These are phyloP conservation scores for Cryptococcus sp. DNA, from an alignment of 1,284 basidiomycete species.

Conservation along the genomic window DNA sequence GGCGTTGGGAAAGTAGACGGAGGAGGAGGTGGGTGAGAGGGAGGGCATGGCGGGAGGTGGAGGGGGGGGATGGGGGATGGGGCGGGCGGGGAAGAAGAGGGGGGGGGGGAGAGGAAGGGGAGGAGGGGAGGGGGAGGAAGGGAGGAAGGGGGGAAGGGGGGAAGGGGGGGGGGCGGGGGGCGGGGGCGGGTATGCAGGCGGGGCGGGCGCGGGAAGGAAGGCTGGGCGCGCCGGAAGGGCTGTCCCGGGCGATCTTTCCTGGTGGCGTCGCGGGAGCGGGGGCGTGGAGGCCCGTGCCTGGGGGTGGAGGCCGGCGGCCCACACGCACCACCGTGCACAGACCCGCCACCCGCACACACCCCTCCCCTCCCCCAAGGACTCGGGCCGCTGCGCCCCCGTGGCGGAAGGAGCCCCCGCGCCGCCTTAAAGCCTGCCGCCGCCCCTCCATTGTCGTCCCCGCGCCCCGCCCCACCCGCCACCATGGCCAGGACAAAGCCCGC, in stretches of 20 bases:
- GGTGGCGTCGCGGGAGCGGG: neutral
- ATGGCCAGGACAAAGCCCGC: conserved; percentile 13
- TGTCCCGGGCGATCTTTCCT: neutral
- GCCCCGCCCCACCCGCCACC: neutral
- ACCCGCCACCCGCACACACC: too few relatives aligned
- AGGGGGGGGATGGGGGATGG: too few relatives aligned
- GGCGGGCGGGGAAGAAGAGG: too few relatives aligned
- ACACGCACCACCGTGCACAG: too few relatives aligned
- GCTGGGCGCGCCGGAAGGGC: too few relatives aligned
- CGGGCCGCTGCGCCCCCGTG: neutral
- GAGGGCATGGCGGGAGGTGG: neutral
- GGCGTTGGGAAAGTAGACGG: neutral
- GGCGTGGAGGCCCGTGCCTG: too few relatives aligned
- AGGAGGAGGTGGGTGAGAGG: neutral
- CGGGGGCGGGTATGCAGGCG: neutral
- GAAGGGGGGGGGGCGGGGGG: too few relatives aligned
- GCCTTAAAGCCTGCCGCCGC: too few relatives aligned
- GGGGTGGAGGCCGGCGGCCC: too few relatives aligned
- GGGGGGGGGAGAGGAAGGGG: neutral
- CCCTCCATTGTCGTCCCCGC: neutral
- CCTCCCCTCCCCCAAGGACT: neutral
- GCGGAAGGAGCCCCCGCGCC: too few relatives aligned
- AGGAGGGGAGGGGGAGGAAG: neutral
- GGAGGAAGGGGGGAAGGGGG: too few relatives aligned
- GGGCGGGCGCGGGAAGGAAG: neutral